Evolutionary conservation across 495 filamentous ascomycete genomes (phyloP), one percentile per base, ranked within the genome.

Genomic region (Penicillium desertorum): DNA sequence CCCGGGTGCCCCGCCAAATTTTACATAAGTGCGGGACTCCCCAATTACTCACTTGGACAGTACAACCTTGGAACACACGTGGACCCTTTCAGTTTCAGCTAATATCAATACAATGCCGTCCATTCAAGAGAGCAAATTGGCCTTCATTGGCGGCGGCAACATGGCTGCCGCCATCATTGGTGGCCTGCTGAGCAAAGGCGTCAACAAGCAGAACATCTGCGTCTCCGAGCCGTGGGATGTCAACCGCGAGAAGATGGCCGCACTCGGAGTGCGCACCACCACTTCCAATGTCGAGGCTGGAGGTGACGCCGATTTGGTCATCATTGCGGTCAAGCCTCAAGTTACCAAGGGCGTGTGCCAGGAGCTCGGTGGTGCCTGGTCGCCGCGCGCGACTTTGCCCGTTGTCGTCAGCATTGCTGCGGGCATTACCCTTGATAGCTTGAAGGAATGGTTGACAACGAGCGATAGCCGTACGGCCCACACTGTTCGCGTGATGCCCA

Each of bases 231-330:
- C 88, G 37, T 91, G 96, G 69, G 93, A 91, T 1, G 74, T 96
- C 20, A 81, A 84, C 59, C 81, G 89, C 63, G 89, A 90, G 32
- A 98, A 97, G 68, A 86, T 91, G 66, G 91, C 88, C n/a, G 89
- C 85, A 0, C 91, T 92, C 56, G 93, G 93, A 7, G 83, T 96
- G 19, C 89, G 86, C 20, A 86, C 85, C 16, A 90, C 92, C 0
- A 76, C 96, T 0, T 92, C 91, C 61, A 96, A 86, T 59, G 87
- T 95, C 61, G 88, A 92, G 66, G 85, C 91, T 0, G 91, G 89
- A n/a, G 91, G 91, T 78, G 88, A 94, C 27, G 96, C 92, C 84
- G 87, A 96, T 67, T 89, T 96, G 67, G 87, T 86, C 58, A 87
- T 86, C 64, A 86, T 90, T 55, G 87, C 89, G 56, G 83, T 81